Evolutionary conservation across 192 early-diverging fungal genomes (phyloP).

Genomic region (Backusella macrospora): DNA sequence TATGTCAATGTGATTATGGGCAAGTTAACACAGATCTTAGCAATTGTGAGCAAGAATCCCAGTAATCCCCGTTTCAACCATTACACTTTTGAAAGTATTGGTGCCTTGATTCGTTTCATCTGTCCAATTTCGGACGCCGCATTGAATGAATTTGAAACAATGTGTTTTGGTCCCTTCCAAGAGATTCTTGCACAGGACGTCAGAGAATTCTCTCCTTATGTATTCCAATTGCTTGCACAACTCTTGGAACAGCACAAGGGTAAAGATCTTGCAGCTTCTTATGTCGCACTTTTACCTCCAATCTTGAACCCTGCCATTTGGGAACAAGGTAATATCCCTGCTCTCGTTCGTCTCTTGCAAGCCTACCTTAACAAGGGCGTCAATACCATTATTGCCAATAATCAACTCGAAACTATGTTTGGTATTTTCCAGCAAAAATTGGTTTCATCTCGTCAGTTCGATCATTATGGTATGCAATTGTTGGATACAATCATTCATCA

Average conservation of each 20-base stretch:
- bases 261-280: conserved; percentile 66
- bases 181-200: conserved; percentile 84
- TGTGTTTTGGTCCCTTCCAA: conserved; percentile 90
- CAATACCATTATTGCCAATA: conserved; percentile 64
- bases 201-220: conserved; percentile 93
- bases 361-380: conserved; percentile 83
- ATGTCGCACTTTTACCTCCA: conserved; percentile 72
- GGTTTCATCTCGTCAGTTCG: conserved; percentile 79
- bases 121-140: conserved; percentile 70
- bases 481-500: conserved; percentile 76
- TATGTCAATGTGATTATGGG: conserved; percentile 72
- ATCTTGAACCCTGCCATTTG: conserved; percentile 87
- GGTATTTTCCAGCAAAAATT: conserved; percentile 92
- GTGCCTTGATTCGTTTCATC: conserved; percentile 82
- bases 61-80: conserved; percentile 98
- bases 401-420: conserved; percentile 80
- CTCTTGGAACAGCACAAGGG: conserved; percentile 77
- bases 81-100: conserved; percentile 93
- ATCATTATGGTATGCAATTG: conserved; percentile 85
- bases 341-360: conserved; percentile 86
- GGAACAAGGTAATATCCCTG: conserved; percentile 95
- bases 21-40: conserved; percentile 78
- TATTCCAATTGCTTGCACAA: conserved; percentile 94
- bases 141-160: conserved; percentile 80
- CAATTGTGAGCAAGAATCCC: conserved; percentile 89